Base-by-base conservation (phyloP, 306 rosid genomes). In the Glycyrrhiza uralensis region DNA sequence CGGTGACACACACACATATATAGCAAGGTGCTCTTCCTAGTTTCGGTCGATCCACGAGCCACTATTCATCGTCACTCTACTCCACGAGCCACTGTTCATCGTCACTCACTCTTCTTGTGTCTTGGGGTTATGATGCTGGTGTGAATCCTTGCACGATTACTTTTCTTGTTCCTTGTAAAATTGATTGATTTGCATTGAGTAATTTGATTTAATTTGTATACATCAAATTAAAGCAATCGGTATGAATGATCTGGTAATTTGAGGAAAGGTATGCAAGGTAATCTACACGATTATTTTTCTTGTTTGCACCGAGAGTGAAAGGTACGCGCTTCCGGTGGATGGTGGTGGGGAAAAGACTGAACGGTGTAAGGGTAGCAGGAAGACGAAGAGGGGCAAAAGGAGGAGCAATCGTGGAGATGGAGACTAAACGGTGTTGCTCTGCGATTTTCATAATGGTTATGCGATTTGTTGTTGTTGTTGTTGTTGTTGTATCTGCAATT, bases 261-360 rank as follows among this genome's bases (percentile, higher is more conserved):
- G n/a, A n/a, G n/a, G n/a, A n/a, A n/a, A n/a, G n/a, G n/a, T n/a
- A n/a, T n/a, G n/a, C n/a, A n/a, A n/a, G n/a, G n/a, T n/a, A n/a
- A n/a, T n/a, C n/a, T n/a, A n/a, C n/a, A n/a, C n/a, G n/a, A n/a
- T n/a, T n/a, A n/a, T n/a, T n/a, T n/a, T n/a, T n/a, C n/a, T 85
- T 32, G 41, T 4, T 11, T 29, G 62, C 13, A 57, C 20, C 1
- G 69, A 38, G 17, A 29, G 15, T 30, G 69, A 69, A 3, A 78
- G 72, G 57, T 78, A 78, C 30, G 74, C 5, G 77, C 39, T 65
- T 41, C n/a, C 24, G 13, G 56, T 2, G 45, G 76, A 49, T 15
- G 36, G 22, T 14, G 63, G 19, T 4, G 32, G 2, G 11, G 56
- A 58, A 36, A 66, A 13, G 70, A 35, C 5, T 0, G 24, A 14